Evolutionary conservation across 2,329 filamentous ascomycete species (phyloP).

Genomic region (Ophiostoma perfectum): DNA sequence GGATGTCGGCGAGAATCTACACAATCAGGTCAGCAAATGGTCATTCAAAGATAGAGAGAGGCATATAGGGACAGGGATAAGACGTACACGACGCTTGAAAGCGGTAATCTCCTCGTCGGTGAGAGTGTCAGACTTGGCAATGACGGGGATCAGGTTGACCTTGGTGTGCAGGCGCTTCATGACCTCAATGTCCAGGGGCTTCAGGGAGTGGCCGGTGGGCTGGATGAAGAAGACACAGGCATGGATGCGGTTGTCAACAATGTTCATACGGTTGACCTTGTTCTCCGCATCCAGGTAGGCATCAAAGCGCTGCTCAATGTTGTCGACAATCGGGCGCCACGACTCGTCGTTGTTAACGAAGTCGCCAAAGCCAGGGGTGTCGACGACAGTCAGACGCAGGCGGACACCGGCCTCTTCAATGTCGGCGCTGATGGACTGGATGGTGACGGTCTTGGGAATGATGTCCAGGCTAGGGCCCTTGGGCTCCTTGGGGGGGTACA

Average conservation of each 20-base stretch:
- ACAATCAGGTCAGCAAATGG: neutral
- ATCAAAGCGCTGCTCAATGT: constrained; percentile 98
- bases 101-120: constrained; percentile 91
- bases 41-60: constrained; percentile 48
- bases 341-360: constrained; percentile 99
- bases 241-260: constrained; percentile 97
- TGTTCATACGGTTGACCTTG: constrained; percentile 99
- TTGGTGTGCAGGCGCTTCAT: constrained; percentile 99
- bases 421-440: constrained; percentile 90
- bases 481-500: constrained; percentile 97
- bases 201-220: constrained; percentile 94
- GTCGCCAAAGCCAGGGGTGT: constrained; percentile 96
- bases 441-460: constrained; percentile 94
- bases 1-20: constrained; percentile 93
- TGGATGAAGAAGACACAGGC: constrained; percentile 99
- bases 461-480: constrained; percentile 96
- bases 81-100: constrained; percentile 92
- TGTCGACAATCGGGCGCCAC: constrained; percentile 97
- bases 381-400: constrained; percentile 90
- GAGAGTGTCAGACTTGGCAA: constrained; percentile 96
- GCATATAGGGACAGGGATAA: too few relatives aligned
- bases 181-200: constrained; percentile 97
- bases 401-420: constrained; percentile 99
- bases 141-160: constrained; percentile 99
- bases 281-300: constrained; percentile 98